These are phyloP conservation scores for Cicer bijugum DNA, from an alignment of 306 rosid genomes.

Conservation along the genomic window DNA sequence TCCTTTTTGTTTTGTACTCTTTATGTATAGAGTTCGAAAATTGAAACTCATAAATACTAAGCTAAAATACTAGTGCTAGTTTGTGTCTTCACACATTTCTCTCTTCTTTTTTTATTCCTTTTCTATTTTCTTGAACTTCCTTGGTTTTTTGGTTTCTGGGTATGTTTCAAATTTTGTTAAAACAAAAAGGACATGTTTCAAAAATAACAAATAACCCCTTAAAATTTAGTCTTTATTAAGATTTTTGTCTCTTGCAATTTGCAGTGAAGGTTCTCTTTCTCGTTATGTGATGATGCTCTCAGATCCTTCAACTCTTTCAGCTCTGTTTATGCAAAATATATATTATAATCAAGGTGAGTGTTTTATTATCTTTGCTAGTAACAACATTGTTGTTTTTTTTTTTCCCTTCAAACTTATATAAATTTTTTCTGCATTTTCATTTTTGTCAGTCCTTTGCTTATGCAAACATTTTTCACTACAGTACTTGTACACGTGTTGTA, in stretches of 20 bases:
- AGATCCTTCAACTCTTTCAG: constrained; percentile 21
- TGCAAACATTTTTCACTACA: neutral
- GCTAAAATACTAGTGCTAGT: constrained; percentile 40
- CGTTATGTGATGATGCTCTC: constrained; percentile 30
- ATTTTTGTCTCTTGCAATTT: constrained; percentile 9
- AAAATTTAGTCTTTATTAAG: neutral
- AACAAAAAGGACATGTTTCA: no score
- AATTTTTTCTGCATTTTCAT: no score
- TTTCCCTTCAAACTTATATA: no score
- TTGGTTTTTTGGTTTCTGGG: constrained; percentile 39
- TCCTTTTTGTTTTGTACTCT: constrained; percentile 62
- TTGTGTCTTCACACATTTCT: constrained; percentile 41
- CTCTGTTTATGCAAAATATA: neutral
- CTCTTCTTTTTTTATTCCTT: constrained; percentile 42
- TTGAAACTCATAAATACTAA: constrained; percentile 48
- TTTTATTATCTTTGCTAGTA: neutral
- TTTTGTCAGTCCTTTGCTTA: neutral
- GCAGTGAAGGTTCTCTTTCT: neutral
- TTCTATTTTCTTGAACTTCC: constrained; percentile 10
- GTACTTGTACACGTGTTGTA: no score
- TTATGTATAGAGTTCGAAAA: constrained; percentile 28
- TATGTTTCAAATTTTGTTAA: constrained; percentile 23
- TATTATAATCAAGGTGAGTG: constrained; percentile 45
- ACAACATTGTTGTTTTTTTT: no score
- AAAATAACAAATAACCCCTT: neutral